These are phyloP conservation scores for Backusella westeae DNA, from an alignment of 192 early-diverging fungal genomes.

Conservation along the genomic window DNA sequence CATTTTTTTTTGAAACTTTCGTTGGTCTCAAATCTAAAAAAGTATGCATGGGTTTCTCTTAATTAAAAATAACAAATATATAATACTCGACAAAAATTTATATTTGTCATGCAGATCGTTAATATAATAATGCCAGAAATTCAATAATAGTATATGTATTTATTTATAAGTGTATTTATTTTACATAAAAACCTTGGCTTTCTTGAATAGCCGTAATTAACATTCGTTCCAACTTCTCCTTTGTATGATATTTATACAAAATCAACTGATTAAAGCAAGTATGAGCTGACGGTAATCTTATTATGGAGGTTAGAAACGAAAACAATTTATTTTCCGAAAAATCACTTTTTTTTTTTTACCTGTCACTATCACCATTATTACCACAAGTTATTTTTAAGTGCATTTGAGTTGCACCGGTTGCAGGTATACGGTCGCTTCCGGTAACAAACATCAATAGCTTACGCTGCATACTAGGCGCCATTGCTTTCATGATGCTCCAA, in stretches of 20 bases:
- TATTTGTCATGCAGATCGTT: not conserved
- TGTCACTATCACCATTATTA: constrained; percentile 43
- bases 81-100: not conserved
- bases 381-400: constrained; percentile 70
- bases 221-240: constrained; percentile 66
- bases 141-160: no score
- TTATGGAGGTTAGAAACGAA: not conserved
- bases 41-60: not conserved
- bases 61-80: not conserved
- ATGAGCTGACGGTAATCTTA: constrained; percentile 83
- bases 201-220: constrained; percentile 74
- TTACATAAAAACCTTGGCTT: constrained; percentile 75
- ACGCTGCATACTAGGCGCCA: constrained; percentile 65
- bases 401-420: constrained; percentile 68
- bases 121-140: not conserved
- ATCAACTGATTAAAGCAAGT: constrained; percentile 95
- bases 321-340: not conserved
- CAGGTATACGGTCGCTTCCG: constrained; percentile 89
- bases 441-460: constrained; percentile 86
- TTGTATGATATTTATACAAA: constrained; percentile 71
- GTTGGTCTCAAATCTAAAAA: not conserved
- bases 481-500: constrained; percentile 76
- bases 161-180: constrained; percentile 35
- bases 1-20: not conserved
- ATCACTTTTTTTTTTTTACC: constrained; percentile 14